Base-by-base conservation (phyloP, 2,329 filamentous ascomycete species). In the Myriosclerotinia curreyana region DNA sequence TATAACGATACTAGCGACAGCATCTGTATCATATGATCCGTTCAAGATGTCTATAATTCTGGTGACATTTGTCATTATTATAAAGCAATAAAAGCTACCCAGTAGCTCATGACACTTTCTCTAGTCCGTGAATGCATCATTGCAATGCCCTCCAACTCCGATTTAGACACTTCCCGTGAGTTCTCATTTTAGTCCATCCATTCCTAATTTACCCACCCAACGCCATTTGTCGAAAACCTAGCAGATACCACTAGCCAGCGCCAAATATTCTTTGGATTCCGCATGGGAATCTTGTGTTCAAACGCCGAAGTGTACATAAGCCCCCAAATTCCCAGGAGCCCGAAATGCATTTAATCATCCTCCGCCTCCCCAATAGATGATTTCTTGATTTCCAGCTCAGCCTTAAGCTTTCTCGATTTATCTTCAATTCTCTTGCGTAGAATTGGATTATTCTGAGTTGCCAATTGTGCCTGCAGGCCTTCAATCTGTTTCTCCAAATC, bases 381-480 rank as follows among this genome's bases (percentile, higher is more conserved):
- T 70, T 79, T 80, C 76, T 85, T 85, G 59, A 83, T 72, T 65
- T 82, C 78, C 68, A 85, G 72, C 67, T 84, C 81, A n/a, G 78
- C 77, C 73, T 81, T 79, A 62, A 84, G 73, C 62, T 77, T 79
- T 36, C 79, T 75, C 53, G 84, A 77, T 65, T 79, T 81, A 51
- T 77, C 77, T 69, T 79, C 75, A 62, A 82, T 74, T 64, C 82
- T 76, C 67, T 78, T 75, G 72, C 78, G 80, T 68, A 84, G 75
- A 65, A 86, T 76, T 15, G 73, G 73, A 66, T 83, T 83, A 25
- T 72, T 74, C 66, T 79, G 75, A 36, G 76, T 76, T 53, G 79
- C 77, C 67, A 78, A 75, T 60, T 78, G 75, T 53, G 72, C 74
- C 36, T 78, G 74, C 25, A 77, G 77, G 34, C 75, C 73, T 49